These are phyloP conservation scores for Cryptococcus deneoformans DNA, from an alignment of 1,284 basidiomycete genomes.

Conservation along the genomic window DNA sequence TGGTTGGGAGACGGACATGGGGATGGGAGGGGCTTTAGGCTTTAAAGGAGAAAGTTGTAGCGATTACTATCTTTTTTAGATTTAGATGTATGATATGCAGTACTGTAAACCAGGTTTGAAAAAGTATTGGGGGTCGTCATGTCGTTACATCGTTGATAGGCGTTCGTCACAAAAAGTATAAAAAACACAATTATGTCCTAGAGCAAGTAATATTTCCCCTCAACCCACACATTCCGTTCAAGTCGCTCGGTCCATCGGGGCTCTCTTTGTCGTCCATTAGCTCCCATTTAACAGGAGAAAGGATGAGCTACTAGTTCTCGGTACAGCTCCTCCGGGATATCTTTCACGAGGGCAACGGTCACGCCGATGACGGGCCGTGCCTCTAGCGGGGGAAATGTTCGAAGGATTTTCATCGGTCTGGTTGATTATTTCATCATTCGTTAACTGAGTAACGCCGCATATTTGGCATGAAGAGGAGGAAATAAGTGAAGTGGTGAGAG, in stretches of 20 bases:
- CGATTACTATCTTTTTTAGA: too few relatives aligned
- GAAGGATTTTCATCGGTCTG: conserved; percentile 90
- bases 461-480: neutral
- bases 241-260: too few relatives aligned
- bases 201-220: too few relatives aligned
- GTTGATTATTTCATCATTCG: neutral
- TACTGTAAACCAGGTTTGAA: too few relatives aligned
- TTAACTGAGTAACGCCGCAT: neutral
- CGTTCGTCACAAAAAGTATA: too few relatives aligned
- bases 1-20: conserved; percentile 41
- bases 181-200: too few relatives aligned
- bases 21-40: conserved; percentile 34
- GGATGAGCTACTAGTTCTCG: conserved; percentile 87
- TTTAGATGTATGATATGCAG: too few relatives aligned
- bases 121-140: too few relatives aligned
- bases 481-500: neutral
- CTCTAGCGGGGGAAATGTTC: conserved; percentile 90
- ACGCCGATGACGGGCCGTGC: conserved; percentile 85
- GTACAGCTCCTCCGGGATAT: conserved; percentile 84
- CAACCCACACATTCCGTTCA: too few relatives aligned
- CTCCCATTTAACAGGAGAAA: conserved; percentile 38
- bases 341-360: conserved; percentile 86
- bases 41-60: too few relatives aligned
- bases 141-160: too few relatives aligned
- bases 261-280: neutral